Percentiles rank a stretch among this genome's conserved stretches.
Conservation (phyloP, 1,284 basidiomycete genomes). For the Cystobasidium slooffiae region DNA sequence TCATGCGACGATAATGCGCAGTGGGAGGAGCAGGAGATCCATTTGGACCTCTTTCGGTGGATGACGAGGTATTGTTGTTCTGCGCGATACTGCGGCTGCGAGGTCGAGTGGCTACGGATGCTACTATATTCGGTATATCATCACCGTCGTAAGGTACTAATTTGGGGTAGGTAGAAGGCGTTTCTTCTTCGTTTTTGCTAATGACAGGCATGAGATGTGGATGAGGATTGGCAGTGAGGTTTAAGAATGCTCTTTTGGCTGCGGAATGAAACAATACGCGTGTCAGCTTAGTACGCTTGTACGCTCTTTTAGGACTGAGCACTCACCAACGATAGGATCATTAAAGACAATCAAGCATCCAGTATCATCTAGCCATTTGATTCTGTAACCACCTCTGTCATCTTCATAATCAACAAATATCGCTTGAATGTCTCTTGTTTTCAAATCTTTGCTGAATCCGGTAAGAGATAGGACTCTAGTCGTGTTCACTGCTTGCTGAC, state of each 20-base stretch:
- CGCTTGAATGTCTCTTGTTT: slow-evolving; percentile 92
- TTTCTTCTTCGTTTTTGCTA: slow-evolving; percentile 43
- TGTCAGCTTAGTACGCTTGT: neutral
- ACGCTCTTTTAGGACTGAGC: neutral
- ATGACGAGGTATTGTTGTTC: neutral
- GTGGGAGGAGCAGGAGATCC: slow-evolving; percentile 11
- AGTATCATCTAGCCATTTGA: slow-evolving; percentile 98
- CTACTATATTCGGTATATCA: slow-evolving; percentile 87
- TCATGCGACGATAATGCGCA: slow-evolving; percentile 9
- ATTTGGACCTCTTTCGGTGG: slow-evolving; percentile 26
- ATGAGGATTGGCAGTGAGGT: slow-evolving; percentile 80
- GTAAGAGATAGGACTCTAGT: slow-evolving; percentile 91
- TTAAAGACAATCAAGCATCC: slow-evolving; percentile 93
- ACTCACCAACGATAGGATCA: slow-evolving; percentile 62
- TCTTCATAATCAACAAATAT: slow-evolving; percentile 90
- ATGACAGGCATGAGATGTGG: slow-evolving; percentile 64
- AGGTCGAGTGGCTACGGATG: slow-evolving; percentile 71
- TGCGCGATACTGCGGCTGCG: slow-evolving; percentile 48
- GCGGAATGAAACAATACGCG: slow-evolving; percentile 42
- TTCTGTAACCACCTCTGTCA: slow-evolving; percentile 88
- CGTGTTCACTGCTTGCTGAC: slow-evolving; percentile 47
- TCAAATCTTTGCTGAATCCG: slow-evolving; percentile 91
- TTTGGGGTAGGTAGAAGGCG: slow-evolving; percentile 60
- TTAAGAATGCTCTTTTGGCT: slow-evolving; percentile 94
- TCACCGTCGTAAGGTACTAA: slow-evolving; percentile 92